phyloP scores from a whole-genome alignment of 2,329 filamentous ascomycete species.

The Neonectria ditissima region DNA sequence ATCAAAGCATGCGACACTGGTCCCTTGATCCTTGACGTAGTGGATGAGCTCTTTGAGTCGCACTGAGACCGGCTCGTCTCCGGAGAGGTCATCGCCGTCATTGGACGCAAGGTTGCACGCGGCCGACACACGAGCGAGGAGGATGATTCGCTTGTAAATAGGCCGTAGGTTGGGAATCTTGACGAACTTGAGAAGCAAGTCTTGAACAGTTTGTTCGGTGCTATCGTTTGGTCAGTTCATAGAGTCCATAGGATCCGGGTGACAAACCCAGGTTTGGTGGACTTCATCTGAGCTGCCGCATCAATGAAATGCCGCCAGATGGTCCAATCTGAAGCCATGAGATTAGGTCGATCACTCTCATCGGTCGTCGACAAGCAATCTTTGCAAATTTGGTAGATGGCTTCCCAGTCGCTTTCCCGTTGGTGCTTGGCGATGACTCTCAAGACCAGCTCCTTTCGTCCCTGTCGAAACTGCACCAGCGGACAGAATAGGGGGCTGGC shows the following conservation, averaged over 20 bases:
- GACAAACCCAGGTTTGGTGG: conserved; percentile 50
- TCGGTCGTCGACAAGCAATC: conserved; percentile 56
- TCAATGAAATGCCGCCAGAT: conserved; percentile 56
- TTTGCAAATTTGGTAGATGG: conserved; percentile 57
- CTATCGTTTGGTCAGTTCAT: conserved; percentile 39
- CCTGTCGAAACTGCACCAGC: conserved; percentile 57
- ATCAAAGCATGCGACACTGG: conserved; percentile 57
- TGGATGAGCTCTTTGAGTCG: conserved; percentile 51
- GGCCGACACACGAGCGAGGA: conserved; percentile 53
- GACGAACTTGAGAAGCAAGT: conserved; percentile 47
- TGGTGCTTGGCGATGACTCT: conserved; percentile 55
- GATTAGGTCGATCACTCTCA: conserved; percentile 52
- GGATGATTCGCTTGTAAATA: conserved; percentile 55
- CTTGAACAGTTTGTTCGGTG: conserved; percentile 42
- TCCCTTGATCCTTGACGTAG: conserved; percentile 53
- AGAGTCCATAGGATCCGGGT: background rate
- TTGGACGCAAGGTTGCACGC: conserved; percentile 50
- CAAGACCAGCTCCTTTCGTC: conserved; percentile 61
- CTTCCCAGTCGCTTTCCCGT: conserved; percentile 55
- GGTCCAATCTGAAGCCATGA: conserved; percentile 60
- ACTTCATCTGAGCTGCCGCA: conserved; percentile 51
- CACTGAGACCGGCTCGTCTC: conserved; percentile 45
- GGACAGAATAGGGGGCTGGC: conserved; percentile 56
- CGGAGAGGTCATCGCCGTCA: conserved; percentile 46
- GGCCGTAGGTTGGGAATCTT: conserved; percentile 47